Conservation (phyloP, 2,329 filamentous ascomycete genomes). For the Pyrenochaeta sp. region DNA sequence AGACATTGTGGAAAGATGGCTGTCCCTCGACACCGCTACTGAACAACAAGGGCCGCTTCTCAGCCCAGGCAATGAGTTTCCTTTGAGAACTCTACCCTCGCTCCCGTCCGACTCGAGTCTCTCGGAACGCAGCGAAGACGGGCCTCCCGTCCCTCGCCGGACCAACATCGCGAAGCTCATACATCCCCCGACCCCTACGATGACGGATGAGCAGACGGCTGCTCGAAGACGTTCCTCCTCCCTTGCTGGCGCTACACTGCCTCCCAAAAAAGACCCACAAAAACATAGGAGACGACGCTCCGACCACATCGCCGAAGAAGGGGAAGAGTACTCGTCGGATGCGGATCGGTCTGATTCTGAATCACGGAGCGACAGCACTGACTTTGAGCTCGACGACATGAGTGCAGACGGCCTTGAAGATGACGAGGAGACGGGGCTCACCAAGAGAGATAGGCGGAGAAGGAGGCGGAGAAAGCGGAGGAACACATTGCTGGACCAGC, state of each 20-base stretch:
- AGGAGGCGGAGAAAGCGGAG: conserved; percentile 72
- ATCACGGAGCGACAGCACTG: conserved; percentile 52
- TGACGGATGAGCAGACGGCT: conserved; percentile 38
- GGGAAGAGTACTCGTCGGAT: conserved; percentile 37
- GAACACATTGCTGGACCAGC: conserved; percentile 77
- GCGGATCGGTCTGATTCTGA: conserved; percentile 41
- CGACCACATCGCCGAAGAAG: conserved; percentile 47
- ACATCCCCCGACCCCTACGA: conserved; percentile 43
- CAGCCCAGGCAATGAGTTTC: conserved; percentile 49
- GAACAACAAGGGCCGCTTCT: conserved; percentile 33
- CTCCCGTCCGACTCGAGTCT: conserved; percentile 40
- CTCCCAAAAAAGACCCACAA: conserved; percentile 30
- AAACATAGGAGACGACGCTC: conserved; percentile 40
- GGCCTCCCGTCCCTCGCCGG: conserved; percentile 17
- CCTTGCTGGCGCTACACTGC: conserved; percentile 37
- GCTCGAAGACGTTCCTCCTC: conserved; percentile 47
- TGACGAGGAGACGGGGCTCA: conserved; percentile 90
- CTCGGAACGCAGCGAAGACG: conserved; percentile 31
- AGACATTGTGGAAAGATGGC: conserved; percentile 43
- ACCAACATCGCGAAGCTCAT: conserved; percentile 37
- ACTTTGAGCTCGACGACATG: conserved; percentile 66
- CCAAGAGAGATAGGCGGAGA: conserved; percentile 73
- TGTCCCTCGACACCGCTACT: conserved; percentile 37
- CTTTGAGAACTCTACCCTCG: conserved; percentile 45
- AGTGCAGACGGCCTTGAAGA: conserved; percentile 77